Conservation (phyloP, 805 yeast species). For the Myxozyma vanderwaltii region DNA sequence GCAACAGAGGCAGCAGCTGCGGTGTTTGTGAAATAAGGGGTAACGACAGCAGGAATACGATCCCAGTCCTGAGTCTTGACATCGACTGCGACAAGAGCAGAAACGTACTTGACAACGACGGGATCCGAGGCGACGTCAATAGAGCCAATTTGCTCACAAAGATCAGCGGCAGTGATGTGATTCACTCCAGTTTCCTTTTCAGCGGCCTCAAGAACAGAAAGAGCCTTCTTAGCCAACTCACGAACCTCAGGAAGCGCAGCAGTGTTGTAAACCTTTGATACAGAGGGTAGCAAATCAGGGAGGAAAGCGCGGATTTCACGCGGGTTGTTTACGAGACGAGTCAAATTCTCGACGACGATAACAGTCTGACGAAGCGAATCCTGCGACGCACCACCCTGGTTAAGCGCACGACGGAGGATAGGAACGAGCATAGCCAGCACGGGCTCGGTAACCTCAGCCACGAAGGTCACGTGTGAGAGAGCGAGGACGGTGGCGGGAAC, state of each 20-base stretch:
- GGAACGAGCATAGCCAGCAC: slow-evolving; percentile 89
- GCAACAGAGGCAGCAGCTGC: slow-evolving; percentile 40
- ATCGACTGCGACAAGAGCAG: slow-evolving; percentile 39
- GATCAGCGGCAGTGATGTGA: slow-evolving; percentile 51
- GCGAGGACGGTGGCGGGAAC: slow-evolving; percentile 88
- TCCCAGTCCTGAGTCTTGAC: slow-evolving; percentile 47
- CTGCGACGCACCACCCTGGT: slow-evolving; percentile 75
- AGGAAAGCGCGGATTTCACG: slow-evolving; percentile 86
- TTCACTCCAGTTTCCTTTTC: slow-evolving; percentile 72
- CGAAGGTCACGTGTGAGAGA: slow-evolving; percentile 90
- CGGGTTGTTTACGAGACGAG: slow-evolving; percentile 91
- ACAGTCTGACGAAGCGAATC: slow-evolving; percentile 97
- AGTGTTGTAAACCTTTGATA: slow-evolving; percentile 79
- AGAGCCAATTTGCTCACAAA: slow-evolving; percentile 41
- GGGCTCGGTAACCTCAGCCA: slow-evolving; percentile 97
- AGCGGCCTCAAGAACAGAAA: slow-evolving; percentile 78
- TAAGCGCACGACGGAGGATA: slow-evolving; percentile 82
- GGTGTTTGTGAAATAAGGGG: slow-evolving; percentile 52
- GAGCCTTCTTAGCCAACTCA: slow-evolving; percentile 86
- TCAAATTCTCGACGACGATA: slow-evolving; percentile 91
- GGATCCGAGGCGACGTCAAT: slow-evolving; percentile 48
- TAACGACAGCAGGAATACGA: slow-evolving; percentile 41
- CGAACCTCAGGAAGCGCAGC: slow-evolving; percentile 97
- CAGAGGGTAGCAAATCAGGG: slow-evolving; percentile 88
- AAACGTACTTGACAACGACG: slow-evolving; percentile 47